Evolutionary conservation across 768 basidiomycete species (phyloP).

Genomic region (Boletellus ananiceps): DNA sequence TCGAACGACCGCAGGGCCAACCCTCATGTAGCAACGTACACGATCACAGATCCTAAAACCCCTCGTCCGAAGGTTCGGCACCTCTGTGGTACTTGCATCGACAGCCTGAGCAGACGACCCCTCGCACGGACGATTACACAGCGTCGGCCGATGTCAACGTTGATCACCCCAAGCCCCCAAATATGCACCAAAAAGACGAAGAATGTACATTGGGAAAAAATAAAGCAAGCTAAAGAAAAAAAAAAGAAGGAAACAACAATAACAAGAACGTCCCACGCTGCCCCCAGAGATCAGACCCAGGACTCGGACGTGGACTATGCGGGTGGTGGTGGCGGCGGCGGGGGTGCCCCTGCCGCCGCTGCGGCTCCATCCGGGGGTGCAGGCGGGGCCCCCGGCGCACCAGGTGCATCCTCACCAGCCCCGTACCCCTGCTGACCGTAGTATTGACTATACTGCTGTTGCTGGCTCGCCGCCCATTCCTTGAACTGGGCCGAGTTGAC

Average conservation of each 20-base stretch:
- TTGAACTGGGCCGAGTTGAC: slow-evolving; percentile 80
- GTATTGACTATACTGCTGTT: slow-evolving; percentile 72
- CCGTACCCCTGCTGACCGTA: slow-evolving; percentile 58
- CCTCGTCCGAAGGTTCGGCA: too few relatives aligned
- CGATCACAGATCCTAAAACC: too few relatives aligned
- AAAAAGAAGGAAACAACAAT: slow-evolving; percentile 16
- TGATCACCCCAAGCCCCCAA: not conserved
- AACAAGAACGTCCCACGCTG: not conserved
- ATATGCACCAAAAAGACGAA: slow-evolving; percentile 1
- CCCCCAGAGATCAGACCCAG: not conserved
- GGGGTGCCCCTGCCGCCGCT: too few relatives aligned
- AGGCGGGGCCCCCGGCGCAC: slow-evolving; percentile 24
- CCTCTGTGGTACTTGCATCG: too few relatives aligned
- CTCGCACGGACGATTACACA: too few relatives aligned
- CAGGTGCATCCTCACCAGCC: slow-evolving; percentile 11
- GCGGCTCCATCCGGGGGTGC: slow-evolving; percentile 15
- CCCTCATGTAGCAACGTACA: too few relatives aligned
- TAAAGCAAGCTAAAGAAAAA: slow-evolving; percentile 29
- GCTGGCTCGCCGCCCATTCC: slow-evolving; percentile 63
- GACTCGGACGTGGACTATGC: slow-evolving; percentile 12
- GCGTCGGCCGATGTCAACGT: too few relatives aligned
- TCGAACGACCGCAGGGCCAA: too few relatives aligned
- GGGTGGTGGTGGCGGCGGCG: slow-evolving; percentile 24
- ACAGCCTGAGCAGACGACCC: too few relatives aligned
- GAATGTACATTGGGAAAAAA: slow-evolving; percentile 29